Conservation (phyloP, 805 yeast genomes). For the Kluyveromyces lactis region DNA sequence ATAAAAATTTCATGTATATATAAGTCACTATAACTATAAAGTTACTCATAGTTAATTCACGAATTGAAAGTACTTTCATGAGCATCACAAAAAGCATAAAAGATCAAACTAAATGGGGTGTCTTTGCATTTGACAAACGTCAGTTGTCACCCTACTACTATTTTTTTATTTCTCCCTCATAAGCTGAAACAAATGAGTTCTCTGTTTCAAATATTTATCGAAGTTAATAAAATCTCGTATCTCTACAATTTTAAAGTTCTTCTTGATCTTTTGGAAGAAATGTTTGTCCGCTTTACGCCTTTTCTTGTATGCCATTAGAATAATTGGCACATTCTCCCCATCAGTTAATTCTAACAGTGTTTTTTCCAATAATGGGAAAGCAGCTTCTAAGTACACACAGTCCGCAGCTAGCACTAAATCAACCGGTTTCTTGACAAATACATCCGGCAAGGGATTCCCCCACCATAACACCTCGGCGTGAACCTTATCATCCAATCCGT, state of each 20-base stretch:
- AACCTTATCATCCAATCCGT: conserved; percentile 31
- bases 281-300: conserved; percentile 38
- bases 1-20: too few relatives aligned
- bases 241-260: conserved; percentile 26
- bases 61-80: too few relatives aligned
- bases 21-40: too few relatives aligned
- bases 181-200: conserved; percentile 36
- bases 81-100: too few relatives aligned
- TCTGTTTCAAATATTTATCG: conserved; percentile 31
- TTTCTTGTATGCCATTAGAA: conserved; percentile 46
- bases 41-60: too few relatives aligned
- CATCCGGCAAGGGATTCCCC: conserved; percentile 22
- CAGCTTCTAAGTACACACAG: conserved; percentile 48
- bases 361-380: conserved; percentile 43
- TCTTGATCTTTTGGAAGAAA: conserved; percentile 27
- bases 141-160: too few relatives aligned
- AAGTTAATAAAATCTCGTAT: conserved; percentile 30
- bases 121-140: too few relatives aligned
- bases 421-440: conserved; percentile 17
- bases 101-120: too few relatives aligned
- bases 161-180: conserved; percentile 11
- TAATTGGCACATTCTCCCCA: conserved; percentile 32
- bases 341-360: conserved; percentile 38
- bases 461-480: conserved; percentile 38
- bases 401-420: conserved; percentile 52